These are phyloP conservation scores for Ogataea neopini DNA, from an alignment of 805 yeast genomes.

Conservation along the genomic window DNA sequence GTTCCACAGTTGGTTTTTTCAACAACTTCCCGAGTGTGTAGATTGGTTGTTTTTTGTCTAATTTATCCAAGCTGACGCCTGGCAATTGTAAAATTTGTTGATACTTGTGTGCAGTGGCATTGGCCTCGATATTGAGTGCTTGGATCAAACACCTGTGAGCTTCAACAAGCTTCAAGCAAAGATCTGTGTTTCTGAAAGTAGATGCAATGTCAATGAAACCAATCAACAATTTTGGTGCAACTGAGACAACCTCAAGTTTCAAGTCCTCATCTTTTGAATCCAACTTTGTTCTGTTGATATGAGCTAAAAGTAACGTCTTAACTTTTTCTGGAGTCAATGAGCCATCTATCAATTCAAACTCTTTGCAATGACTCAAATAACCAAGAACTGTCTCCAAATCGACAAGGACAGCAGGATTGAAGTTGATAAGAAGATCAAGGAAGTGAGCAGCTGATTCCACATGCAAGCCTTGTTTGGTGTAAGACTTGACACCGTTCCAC, in stretches of 20 bases:
- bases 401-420: conserved; percentile 66
- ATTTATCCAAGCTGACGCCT: conserved; percentile 51
- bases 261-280: conserved; percentile 38
- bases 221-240: conserved; percentile 62
- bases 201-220: conserved; percentile 83
- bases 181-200: conserved; percentile 70
- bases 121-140: conserved; percentile 53
- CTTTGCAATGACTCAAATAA: conserved; percentile 66
- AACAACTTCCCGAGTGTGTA: conserved; percentile 70
- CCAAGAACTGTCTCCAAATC: conserved; percentile 57
- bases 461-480: conserved; percentile 81
- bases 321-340: conserved; percentile 48
- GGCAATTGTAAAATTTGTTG: conserved; percentile 83
- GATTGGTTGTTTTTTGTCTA: conserved; percentile 53
- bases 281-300: conserved; percentile 53
- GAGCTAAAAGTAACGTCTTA: conserved; percentile 51
- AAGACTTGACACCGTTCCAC: conserved; percentile 84
- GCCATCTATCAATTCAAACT: conserved; percentile 49
- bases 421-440: conserved; percentile 70
- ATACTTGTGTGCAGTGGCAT: conserved; percentile 45
- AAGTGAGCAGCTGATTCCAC: conserved; percentile 80
- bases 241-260: conserved; percentile 58
- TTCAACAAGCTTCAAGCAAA: conserved; percentile 60
- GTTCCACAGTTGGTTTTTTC: conserved; percentile 56
- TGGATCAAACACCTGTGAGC: conserved; percentile 72